Evolutionary conservation across 2,329 filamentous ascomycete genomes (phyloP).

Genomic region (Exophiala phaeomuriformis): DNA sequence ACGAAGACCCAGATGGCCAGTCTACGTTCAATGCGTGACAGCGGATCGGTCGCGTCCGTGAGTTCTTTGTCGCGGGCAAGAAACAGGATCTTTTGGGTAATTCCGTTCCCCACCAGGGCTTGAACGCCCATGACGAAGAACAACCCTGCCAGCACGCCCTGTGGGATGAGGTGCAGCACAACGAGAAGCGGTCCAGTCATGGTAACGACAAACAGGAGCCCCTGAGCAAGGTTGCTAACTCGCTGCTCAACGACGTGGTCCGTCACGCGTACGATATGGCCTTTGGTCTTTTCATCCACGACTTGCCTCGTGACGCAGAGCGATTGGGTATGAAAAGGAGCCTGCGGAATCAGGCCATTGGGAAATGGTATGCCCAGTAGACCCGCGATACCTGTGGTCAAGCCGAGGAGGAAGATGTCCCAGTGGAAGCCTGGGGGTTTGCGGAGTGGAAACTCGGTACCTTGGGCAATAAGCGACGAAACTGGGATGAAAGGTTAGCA

Average conservation of each 20-base stretch:
- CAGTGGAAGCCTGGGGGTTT: conserved; percentile 82
- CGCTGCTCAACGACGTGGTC: conserved; percentile 60
- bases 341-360: conserved; percentile 76
- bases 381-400: conserved; percentile 68
- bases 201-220: conserved; percentile 68
- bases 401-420: conserved; percentile 72
- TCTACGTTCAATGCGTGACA: conserved; percentile 55
- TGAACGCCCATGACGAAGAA: conserved; percentile 83
- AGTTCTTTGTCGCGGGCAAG: conserved; percentile 57
- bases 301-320: conserved; percentile 61
- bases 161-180: conserved; percentile 69
- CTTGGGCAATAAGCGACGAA: conserved; percentile 73
- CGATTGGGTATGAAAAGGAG: conserved; percentile 71
- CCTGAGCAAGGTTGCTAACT: conserved; percentile 69
- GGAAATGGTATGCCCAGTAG: conserved; percentile 72
- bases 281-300: conserved; percentile 49
- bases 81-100: conserved; percentile 67
- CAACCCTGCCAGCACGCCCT: conserved; percentile 69
- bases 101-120: conserved; percentile 67
- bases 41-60: conserved; percentile 53
- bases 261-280: conserved; percentile 56
- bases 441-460: conserved; percentile 70
- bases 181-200: conserved; percentile 68
- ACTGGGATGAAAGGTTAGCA: conserved; percentile 43
- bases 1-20: conserved; percentile 66